Percentiles rank a stretch among this genome's conserved stretches.
These are phyloP conservation scores for Cryptococcus sp. DNA, from an alignment of 1,284 basidiomycete species.

Conservation along the genomic window DNA sequence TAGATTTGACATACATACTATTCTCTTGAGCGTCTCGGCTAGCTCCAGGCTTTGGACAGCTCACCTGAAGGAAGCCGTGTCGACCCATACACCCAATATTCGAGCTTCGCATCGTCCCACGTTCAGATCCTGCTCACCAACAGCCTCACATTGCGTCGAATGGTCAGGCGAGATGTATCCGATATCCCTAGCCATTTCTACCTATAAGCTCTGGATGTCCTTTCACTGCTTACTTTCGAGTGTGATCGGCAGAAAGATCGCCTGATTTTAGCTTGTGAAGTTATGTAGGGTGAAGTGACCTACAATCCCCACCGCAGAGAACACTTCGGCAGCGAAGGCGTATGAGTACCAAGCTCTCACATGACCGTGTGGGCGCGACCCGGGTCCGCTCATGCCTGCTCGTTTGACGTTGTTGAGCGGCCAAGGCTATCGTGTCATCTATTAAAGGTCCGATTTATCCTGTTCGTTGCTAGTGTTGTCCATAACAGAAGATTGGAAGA, in stretches of 20 bases:
- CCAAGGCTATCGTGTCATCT: too few species aligned
- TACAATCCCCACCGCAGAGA: constrained; percentile 38
- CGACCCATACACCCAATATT: constrained; percentile 64
- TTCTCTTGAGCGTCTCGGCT: neutral
- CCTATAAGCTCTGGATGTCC: neutral
- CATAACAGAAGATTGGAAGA: neutral
- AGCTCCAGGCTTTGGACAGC: constrained; percentile 19
- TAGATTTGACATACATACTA: constrained; percentile 79
- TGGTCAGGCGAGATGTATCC: constrained; percentile 38
- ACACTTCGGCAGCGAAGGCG: constrained; percentile 46
- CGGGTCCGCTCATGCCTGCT: too few species aligned
- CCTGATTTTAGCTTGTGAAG: constrained; percentile 15
- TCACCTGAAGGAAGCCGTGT: constrained; percentile 81
- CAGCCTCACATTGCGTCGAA: neutral
- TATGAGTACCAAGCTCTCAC: constrained; percentile 44
- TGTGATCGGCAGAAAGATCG: constrained; percentile 46
- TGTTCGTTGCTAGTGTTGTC: too few species aligned
- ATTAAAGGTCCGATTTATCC: too few species aligned
- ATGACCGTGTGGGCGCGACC: constrained; percentile 9
- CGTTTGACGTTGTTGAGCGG: too few species aligned
- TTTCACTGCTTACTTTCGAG: constrained; percentile 36
- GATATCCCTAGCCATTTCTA: constrained; percentile 44
- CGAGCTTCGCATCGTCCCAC: constrained; percentile 33
- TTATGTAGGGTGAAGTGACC: neutral
- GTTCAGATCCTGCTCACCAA: constrained; percentile 5